Base-by-base conservation (phyloP, 2,329 filamentous ascomycete genomes). In the Nectriaceae sp. region DNA sequence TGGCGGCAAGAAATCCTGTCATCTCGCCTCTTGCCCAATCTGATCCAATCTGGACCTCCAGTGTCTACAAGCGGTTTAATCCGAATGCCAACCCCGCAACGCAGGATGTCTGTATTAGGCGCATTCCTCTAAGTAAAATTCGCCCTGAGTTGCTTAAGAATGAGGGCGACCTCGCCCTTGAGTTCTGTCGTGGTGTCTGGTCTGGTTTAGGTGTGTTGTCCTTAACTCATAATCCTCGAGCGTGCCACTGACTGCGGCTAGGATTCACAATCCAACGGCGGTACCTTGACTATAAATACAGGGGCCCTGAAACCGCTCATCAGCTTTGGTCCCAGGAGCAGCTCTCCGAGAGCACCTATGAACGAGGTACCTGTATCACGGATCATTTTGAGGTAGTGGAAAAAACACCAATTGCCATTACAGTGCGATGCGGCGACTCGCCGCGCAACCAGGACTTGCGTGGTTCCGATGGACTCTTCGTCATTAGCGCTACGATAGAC, bases 341-440 rank as follows among this genome's bases (percentile, higher is more conserved):
- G 43, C 76, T 89, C 2, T 65, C 74, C 5, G 57, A 68, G n/a
- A 82, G 74, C 48, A 74, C 57, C 10, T 89, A 89, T 62, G 77
- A 83, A 18, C 73, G 77, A 33, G 85, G 85, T 26, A 87, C 85
- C 1, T 63, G 74, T 35, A 79, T 89, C 48, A 87, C 82, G 3
- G 84, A 89, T 63, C 86, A 89, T 66, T 89, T 89, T 61, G 83
- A 89, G 65, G 84, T 89, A 0, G 71, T 89, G 1, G 79, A 84
- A 44, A 85, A 85, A 68, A 84, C 79, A 0, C 71, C 78, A 0
- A 75, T 75, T 5, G 72, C 76, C 11, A 84, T 89, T 50, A 75
- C 83, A 1, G 75, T 89, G 19, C 80, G 86, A 19, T 86, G 82
- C 55, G 86, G 86, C 15, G 86, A 85, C 53, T 81, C 80, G 2